Evolutionary conservation across 2,329 filamentous ascomycete genomes (phyloP).

Genomic region (Geoglossum cookeanum): DNA sequence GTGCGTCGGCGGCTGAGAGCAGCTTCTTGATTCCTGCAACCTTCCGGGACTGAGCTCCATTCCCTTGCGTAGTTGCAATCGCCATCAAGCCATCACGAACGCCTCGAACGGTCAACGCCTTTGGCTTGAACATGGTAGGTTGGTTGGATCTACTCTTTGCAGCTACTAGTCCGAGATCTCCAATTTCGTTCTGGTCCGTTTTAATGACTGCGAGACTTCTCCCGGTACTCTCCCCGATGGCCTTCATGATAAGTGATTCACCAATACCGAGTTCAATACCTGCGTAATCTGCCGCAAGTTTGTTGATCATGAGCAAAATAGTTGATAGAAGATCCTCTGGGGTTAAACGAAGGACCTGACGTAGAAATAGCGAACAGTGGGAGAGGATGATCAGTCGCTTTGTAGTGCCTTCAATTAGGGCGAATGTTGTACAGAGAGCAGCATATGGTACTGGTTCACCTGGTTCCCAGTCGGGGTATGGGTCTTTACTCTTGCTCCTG

Average conservation of each 20-base stretch:
- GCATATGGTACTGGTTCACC: constrained; percentile 85
- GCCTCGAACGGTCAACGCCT: constrained; percentile 65
- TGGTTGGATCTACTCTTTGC: constrained; percentile 92
- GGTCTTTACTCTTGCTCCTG: constrained; percentile 48
- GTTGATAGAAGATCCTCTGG: constrained; percentile 75
- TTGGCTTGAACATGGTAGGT: constrained; percentile 96
- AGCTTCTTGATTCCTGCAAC: constrained; percentile 93
- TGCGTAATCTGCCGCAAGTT: constrained; percentile 87
- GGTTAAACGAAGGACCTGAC: constrained; percentile 82
- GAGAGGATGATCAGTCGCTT: constrained; percentile 78
- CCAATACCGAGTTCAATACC: constrained; percentile 97
- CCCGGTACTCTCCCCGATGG: constrained; percentile 86
- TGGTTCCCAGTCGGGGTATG: constrained; percentile 88
- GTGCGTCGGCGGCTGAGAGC: constrained; percentile 70
- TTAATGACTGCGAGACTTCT: constrained; percentile 80
- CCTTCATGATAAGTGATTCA: constrained; percentile 96
- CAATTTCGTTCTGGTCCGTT: constrained; percentile 87
- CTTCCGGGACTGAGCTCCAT: constrained; percentile 76
- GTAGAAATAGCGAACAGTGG: constrained; percentile 76
- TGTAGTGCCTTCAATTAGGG: constrained; percentile 81
- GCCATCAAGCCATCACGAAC: constrained; percentile 76
- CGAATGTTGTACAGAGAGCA: constrained; percentile 85
- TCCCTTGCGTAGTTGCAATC: constrained; percentile 73
- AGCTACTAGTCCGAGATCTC: constrained; percentile 82
- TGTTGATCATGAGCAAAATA: constrained; percentile 92